These are phyloP conservation scores for Saturnispora mendoncae DNA, from an alignment of 805 yeast species.

Conservation along the genomic window DNA sequence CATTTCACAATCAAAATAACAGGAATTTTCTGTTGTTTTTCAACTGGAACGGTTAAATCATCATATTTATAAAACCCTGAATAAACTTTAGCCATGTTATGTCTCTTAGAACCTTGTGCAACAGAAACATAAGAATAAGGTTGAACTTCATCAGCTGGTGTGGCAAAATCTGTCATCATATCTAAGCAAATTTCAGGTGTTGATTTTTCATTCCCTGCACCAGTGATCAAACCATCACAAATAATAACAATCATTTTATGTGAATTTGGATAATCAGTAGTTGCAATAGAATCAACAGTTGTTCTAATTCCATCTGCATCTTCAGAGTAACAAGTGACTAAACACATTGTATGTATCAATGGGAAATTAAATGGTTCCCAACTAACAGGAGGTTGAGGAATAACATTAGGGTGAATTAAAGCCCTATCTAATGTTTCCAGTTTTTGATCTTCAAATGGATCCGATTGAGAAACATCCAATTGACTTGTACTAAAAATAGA, in stretches of 20 bases:
- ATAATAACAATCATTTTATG: constrained; percentile 79
- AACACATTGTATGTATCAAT: constrained; percentile 59
- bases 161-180: constrained; percentile 75
- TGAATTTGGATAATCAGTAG: constrained; percentile 91
- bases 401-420: constrained; percentile 63
- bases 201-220: constrained; percentile 78
- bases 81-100: constrained; percentile 94
- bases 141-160: constrained; percentile 65
- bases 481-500: constrained; percentile 12
- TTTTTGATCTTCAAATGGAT: constrained; percentile 24
- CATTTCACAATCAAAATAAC: constrained; percentile 72
- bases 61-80: constrained; percentile 90
- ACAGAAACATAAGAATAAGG: constrained; percentile 91
- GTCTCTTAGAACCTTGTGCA: constrained; percentile 89
- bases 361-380: constrained; percentile 85
- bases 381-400: constrained; percentile 85
- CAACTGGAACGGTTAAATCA: constrained; percentile 61
- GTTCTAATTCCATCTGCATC: constrained; percentile 79
- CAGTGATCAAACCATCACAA: constrained; percentile 93
- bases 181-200: constrained; percentile 86
- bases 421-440: constrained; percentile 47
- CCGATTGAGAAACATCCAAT: constrained; percentile 10
- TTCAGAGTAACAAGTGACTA: constrained; percentile 93
- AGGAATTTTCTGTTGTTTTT: constrained; percentile 82
- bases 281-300: constrained; percentile 86